Base-by-base conservation (phyloP, 1,139 yeast species). In the Zygosaccharomyces pseudobailii region DNA sequence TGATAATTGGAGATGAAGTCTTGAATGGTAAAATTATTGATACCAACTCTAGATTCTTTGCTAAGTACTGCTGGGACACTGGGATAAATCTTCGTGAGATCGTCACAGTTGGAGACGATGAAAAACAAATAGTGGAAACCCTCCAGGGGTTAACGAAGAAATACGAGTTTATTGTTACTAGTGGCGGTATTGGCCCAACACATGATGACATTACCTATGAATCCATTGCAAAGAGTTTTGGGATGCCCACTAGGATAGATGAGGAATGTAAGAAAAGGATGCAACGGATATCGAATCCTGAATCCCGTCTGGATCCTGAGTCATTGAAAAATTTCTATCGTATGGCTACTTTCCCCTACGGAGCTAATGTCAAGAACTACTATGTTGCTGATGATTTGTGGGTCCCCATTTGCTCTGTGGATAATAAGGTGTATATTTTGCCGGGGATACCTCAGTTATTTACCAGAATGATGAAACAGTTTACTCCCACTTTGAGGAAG, bases 131-230 rank as follows among this genome's bases (percentile, higher is more conserved):
- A 42, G 68, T 74, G 2, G 73, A 73, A 9, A 76, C 84, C 1
- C 67, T 86, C 27, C 65, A 66, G 30, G 62, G 72, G 5, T 69
- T 86, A 50, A 67, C 75, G 27, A 62, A 71, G 20, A 70, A 75
- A 40, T 82, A 81, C 56, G 92, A 86, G 59, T 75, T 87, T 47
- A 75, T 87, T 5, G 76, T 87, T 17, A 87, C 96, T 0, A 79
- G 88, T 17, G 96, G 96, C 6, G 74, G 87, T 0, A 85, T 88
- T 52, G 96, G 96, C 0, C 87, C 95, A 3, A 88, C 96, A 0
- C 95, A 87, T 58, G 96, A 87, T 62, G 96, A 87, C 63, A 83
- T 87, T 49, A 87, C 95, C 0, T 87, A 88, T 63, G 80, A 80
- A 43, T 75, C 84, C 5, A 63, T 87, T 13, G 86, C 89, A 1